A percentile compares a stretch with the other conserved stretches of the same genome.
Conservation (phyloP, 805 yeast genomes). For the Cyberlindnera misumaiensis region DNA sequence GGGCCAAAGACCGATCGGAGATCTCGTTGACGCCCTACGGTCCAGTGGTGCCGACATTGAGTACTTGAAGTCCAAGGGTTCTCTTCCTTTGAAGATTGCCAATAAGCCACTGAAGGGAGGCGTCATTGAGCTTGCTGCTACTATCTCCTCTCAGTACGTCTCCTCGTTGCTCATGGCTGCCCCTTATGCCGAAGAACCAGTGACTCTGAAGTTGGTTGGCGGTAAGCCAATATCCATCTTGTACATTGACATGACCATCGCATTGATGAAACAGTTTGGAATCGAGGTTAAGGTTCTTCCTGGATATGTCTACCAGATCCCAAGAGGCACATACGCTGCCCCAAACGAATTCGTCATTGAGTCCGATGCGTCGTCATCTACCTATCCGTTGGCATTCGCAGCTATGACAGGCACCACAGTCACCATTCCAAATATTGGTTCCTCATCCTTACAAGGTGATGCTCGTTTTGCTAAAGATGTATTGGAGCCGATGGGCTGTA, state of each 20-base stretch:
- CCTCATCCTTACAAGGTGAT: constrained; percentile 90
- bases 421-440: constrained; percentile 92
- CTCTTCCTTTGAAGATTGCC: constrained; percentile 69
- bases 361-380: constrained; percentile 96
- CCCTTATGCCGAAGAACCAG: constrained; percentile 87
- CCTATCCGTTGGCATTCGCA: constrained; percentile 95
- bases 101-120: constrained; percentile 87
- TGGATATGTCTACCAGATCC: constrained; percentile 83
- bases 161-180: constrained; percentile 96
- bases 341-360: constrained; percentile 86
- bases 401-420: constrained; percentile 92
- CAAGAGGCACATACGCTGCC: constrained; percentile 70
- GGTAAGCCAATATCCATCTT: constrained; percentile 96
- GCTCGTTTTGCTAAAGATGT: constrained; percentile 95
- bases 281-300: constrained; percentile 70
- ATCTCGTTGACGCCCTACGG: constrained; percentile 84
- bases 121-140: constrained; percentile 86
- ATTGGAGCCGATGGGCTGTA: constrained; percentile 90
- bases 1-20: constrained; percentile 97
- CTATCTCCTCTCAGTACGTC: constrained; percentile 95
- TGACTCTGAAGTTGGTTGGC: constrained; percentile 82
- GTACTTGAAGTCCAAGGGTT: constrained; percentile 70
- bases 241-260: constrained; percentile 95
- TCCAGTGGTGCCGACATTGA: constrained; percentile 71
- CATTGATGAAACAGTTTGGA: constrained; percentile 92